Evolutionary conservation across 495 filamentous ascomycete species (phyloP), one percentile per base, ranked within the genome.

Genomic region (Elasticomyces elasticus): DNA sequence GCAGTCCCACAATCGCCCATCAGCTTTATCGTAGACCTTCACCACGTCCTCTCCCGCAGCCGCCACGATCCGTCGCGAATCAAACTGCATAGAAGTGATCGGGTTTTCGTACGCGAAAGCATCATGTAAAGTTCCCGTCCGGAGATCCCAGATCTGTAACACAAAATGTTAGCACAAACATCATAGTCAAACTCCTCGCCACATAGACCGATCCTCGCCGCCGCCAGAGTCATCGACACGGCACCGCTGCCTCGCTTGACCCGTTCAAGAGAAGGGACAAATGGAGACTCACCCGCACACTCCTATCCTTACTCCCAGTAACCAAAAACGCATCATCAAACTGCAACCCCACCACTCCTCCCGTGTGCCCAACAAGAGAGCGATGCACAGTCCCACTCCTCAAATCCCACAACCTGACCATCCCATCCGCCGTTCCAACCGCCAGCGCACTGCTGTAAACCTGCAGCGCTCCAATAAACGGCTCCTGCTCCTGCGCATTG

Each of bases 51-150:
- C 91, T 43, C 89, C 86, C 0, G 88, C 89, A 2, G 92, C 90
- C 41, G 87, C 80, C 7, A 91, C 89, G 56, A 99, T 99, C 38
- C 92, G 81, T 25, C 90, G 82, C 12, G 76, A 74, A 67, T 99
- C 92, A 63, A 99, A 99, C 83, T 92, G 92, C 92, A 97, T 97
- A 74, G 85, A 89, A 23, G 88, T 95, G 57, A 99, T 79, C 0
- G 91, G 84, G 63, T 88, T 76, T 64, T 96, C 89, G 67, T 96
- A 99, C 40, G 92, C 92, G 64, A 86, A 99, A 27, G 90, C 94
- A 65, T 99, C 92, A 65, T 84, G 87, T 60, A 99, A 96, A 13
- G 89, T 90, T 35, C 92, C 92, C 13, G 86, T 99, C 37, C 92
- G 86, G 40, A 99, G 83, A 72, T 99, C 92, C 92, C 92, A 99